A percentile compares a stretch with the other conserved stretches of the same genome.
Evolutionary conservation across 83 land plant genomes (phyloP).

Genomic region (Larix sibirica): DNA sequence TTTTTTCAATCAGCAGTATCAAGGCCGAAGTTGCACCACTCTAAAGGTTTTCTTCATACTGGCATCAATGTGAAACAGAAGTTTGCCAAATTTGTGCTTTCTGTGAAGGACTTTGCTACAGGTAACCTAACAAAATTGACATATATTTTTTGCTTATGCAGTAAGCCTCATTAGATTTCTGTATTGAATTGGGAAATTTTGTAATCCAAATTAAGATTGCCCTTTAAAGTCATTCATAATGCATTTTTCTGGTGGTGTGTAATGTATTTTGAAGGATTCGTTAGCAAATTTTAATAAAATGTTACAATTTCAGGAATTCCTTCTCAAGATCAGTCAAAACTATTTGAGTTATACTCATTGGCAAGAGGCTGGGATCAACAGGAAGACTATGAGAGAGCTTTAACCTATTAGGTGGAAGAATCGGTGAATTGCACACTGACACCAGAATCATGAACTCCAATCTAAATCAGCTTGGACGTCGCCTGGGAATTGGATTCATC

Average conservation of each 20-base stretch:
- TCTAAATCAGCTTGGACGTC: no score
- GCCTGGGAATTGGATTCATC: no score
- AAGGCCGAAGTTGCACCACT: background rate
- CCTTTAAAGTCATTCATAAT: constrained; percentile 3
- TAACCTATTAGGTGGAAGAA: constrained; percentile 15
- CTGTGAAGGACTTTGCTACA: no score
- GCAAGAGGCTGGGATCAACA: constrained; percentile 24
- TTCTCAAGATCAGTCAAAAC: constrained; percentile 23
- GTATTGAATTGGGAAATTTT: background rate
- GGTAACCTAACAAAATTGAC: no score
- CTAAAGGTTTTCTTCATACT: background rate
- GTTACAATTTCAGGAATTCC: constrained; percentile 31
- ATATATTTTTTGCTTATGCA: no score
- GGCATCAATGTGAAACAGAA: no score
- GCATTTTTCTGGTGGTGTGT: constrained; percentile 15
- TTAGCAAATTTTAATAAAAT: background rate
- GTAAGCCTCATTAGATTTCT: no score
- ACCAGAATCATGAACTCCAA: no score
- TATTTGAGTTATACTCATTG: constrained; percentile 31
- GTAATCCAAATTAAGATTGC: background rate
- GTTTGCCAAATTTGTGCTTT: no score
- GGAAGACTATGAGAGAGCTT: constrained; percentile 21
- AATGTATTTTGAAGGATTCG: background rate
- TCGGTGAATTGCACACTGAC: no score
- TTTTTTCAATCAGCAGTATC: background rate